Conservation (phyloP, 176 grass and related monocot species). For the Aechmea fasciata region DNA sequence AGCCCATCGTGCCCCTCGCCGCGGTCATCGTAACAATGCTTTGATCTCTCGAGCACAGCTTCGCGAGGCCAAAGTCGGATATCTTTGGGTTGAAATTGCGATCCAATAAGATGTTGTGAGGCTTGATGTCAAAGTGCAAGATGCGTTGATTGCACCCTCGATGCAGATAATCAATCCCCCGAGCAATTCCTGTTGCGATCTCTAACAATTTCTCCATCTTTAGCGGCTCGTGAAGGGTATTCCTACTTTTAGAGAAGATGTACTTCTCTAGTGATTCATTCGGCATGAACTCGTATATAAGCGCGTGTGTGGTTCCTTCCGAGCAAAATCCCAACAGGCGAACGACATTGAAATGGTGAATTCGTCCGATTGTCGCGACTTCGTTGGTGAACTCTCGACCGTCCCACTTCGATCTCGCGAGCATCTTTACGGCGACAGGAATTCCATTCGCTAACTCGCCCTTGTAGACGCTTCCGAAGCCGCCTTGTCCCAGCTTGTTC, state of each 20-base stretch:
- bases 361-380: not conserved
- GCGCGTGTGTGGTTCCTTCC: not conserved
- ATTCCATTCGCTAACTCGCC: not conserved
- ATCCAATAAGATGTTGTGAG: conserved; percentile 3
- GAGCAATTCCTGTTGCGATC: not conserved
- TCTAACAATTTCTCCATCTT: not conserved
- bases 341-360: conserved; percentile 4
- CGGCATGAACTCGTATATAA: conserved; percentile 5
- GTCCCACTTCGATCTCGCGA: not conserved
- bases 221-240: not conserved
- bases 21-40: conserved; percentile 9
- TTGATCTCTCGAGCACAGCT: conserved; percentile 4
- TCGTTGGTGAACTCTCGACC: conserved; percentile 9
- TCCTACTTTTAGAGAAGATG: not conserved
- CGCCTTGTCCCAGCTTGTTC: conserved; percentile 3
- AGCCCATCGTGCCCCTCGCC: conserved; percentile 6
- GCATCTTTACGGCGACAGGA: not conserved
- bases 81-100: conserved; percentile 2
- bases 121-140: conserved; percentile 8
- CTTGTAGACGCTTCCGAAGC: conserved; percentile 4
- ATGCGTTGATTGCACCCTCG: conserved; percentile 9
- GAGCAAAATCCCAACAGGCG: not conserved
- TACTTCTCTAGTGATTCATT: conserved; percentile 10
- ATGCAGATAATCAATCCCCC: conserved; percentile 2
- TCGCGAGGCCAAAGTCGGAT: conserved; percentile 5